Percentiles rank a stretch among this genome's conserved stretches.
Conservation (phyloP, 2,329 filamentous ascomycete genomes). For the Daldinia sp. region DNA sequence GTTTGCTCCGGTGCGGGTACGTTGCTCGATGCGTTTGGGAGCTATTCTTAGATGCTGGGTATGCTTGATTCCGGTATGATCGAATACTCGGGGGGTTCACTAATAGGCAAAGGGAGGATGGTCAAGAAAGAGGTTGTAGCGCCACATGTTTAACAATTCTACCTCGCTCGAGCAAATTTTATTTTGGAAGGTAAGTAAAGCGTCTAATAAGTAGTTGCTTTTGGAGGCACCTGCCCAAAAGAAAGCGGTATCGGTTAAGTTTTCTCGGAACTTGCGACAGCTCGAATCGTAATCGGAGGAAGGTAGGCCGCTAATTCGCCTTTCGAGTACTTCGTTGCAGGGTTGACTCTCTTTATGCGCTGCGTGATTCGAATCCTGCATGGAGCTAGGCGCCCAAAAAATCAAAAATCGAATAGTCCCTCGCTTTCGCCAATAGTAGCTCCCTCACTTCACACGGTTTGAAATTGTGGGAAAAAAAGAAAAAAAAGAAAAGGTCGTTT, state of each 20-base stretch:
- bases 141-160: neutral
- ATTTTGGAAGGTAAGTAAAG: slow-evolving; percentile 5
- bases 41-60: neutral
- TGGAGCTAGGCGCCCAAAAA: slow-evolving; percentile 39
- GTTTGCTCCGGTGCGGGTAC: neutral
- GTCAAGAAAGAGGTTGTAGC: neutral
- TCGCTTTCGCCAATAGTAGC: neutral
- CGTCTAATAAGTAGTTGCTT: neutral
- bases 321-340: too few relatives aligned
- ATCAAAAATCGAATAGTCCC: too few relatives aligned
- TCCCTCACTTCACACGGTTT: neutral
- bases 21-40: neutral
- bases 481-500: slow-evolving; percentile 35
- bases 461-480: too few relatives aligned
- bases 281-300: slow-evolving; percentile 14
- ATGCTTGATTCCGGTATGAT: neutral
- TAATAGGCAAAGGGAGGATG: neutral
- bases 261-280: slow-evolving; percentile 18
- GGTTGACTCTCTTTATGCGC: slow-evolving; percentile 45
- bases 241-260: slow-evolving; percentile 4
- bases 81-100: neutral
- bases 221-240: slow-evolving; percentile 4
- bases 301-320: slow-evolving; percentile 38
- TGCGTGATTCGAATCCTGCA: slow-evolving; percentile 41
- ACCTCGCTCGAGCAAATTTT: neutral